Evolutionary conservation across 768 basidiomycete species (phyloP), one percentile per base, ranked within the genome.

Genomic region (Lenzites betulinus): DNA sequence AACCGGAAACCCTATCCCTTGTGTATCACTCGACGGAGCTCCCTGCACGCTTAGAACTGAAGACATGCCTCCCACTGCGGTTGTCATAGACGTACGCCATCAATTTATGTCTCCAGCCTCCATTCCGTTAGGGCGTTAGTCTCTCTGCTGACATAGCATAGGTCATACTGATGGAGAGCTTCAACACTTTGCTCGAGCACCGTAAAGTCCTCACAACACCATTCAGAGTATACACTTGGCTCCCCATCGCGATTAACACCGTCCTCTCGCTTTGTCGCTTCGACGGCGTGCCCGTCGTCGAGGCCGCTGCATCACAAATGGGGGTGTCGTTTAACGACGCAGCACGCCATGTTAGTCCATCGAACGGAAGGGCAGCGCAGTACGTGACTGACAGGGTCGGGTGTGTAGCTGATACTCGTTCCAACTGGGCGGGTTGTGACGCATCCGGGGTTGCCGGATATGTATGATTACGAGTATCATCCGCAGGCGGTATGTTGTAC

Each of bases 401-500:
- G 3, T 44, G 2, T 22, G 9, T 2, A 46, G 33, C 23, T 36
- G 7, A 8, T 39, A 9, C 16, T 44, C 12, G 33, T 28, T 9
- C 46, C 44, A 25, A 28, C 18, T 1, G 20, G 46, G 13, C 13
- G 22, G 1, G 9, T 48, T 15, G 18, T 60, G 5, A 23, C 15
- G 23, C 7, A n/a, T 5, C 51, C 51, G 1, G n/a, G 59, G 2
- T 35, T 54, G 9, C 59, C 59, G 9, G 9, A n/a, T 3, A 54
- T 60, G 59, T 54, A 60, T 25, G 51, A 53, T 36, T 50, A 54
- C 46, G 59, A 60, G 16, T 47, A 15, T 20, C 20, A 48, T 18
- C 59, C 59, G 23, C 59, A 60, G 23, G 38, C 28, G 7, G 59
- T 60, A 39, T 3, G 58, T 16, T n/a, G 30, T 33, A 11, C 30